Evolutionary conservation across 2,329 filamentous ascomycete genomes (phyloP), one percentile per base, ranked within the genome.

Genomic region (Ophiosphaerella narmari): DNA sequence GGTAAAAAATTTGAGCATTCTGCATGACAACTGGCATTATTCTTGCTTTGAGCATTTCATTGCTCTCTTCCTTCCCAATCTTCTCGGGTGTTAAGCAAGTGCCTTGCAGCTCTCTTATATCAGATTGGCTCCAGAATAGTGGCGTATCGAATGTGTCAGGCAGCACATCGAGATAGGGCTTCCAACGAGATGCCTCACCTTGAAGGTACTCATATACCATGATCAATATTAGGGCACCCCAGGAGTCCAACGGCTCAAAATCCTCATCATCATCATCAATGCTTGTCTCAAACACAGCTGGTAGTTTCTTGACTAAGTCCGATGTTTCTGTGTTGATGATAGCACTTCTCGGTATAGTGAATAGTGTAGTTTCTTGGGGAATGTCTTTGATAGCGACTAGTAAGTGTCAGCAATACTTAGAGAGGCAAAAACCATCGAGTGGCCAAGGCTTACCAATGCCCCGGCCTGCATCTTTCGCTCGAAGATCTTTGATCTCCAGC

Each of bases 291-390:
- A 65, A 65, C 1, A 59, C 34, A 7, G 44, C 43, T 2, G 62
- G 62, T 2, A 65, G 41, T 33, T 49, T 62, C 26, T 51, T 26
- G 0, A 53, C 39, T 1, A 65, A 47, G 14, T 55, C 43, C 6
- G 62, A 65, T 3, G 62, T 65, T 23, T 63, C 48, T 3, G 53
- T 45, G 12, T 57, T 62, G 21, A 65, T 63, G 41, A 65, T 62
- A 2, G 59, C 53, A 12, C 54, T 43, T 13, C 60, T 55, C 4
- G 62, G 62, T 29, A 65, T 63, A 0, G 54, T 60, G 31, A 65
- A 63, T 0, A 65, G 46, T 4, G 50, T 57, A 5, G 58, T 59
- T 0, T 63, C 60, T 38, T 62, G 23, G 1, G 58, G 46, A 7
- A 63, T 57, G 1, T 62, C 49, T 4, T 55, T 39, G 7, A 46